phyloP scores from a whole-genome alignment of 2,329 filamentous ascomycete genomes.

The Aspergillus niger region DNA sequence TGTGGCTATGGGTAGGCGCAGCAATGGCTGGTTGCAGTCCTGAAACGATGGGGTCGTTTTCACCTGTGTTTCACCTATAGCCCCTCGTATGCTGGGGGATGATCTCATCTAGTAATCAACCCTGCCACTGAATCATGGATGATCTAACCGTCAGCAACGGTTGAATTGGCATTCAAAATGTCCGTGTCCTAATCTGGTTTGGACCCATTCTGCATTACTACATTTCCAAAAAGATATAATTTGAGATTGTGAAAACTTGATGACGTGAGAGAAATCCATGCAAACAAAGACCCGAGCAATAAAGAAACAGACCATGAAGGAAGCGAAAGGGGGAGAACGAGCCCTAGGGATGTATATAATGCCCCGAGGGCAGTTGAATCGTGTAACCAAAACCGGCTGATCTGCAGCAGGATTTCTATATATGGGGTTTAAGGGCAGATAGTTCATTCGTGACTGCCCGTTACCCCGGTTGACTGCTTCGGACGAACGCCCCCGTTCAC shows the following conservation, averaged over 20 bases:
- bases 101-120: constrained; percentile 5
- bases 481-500: constrained; percentile 5
- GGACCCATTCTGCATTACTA: constrained; percentile 1
- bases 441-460: constrained; percentile 7
- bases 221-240: background rate
- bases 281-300: background rate
- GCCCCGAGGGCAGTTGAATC: background rate
- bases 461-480: constrained; percentile 11
- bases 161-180: background rate
- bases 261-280: background rate
- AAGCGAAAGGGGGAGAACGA: background rate
- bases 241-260: constrained; percentile 1
- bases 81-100: background rate
- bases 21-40: constrained; percentile 19
- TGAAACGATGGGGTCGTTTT: constrained; percentile 18
- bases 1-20: constrained; percentile 29
- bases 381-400: constrained; percentile 2
- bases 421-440: background rate
- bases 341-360: background rate
- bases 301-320: background rate
- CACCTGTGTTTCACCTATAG: constrained; percentile 7
- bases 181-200: background rate
- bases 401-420: constrained; percentile 12
- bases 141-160: background rate
- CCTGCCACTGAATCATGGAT: background rate